Evolutionary conservation across 805 yeast genomes (phyloP).

Genomic region (Grigorovia jiainica): DNA sequence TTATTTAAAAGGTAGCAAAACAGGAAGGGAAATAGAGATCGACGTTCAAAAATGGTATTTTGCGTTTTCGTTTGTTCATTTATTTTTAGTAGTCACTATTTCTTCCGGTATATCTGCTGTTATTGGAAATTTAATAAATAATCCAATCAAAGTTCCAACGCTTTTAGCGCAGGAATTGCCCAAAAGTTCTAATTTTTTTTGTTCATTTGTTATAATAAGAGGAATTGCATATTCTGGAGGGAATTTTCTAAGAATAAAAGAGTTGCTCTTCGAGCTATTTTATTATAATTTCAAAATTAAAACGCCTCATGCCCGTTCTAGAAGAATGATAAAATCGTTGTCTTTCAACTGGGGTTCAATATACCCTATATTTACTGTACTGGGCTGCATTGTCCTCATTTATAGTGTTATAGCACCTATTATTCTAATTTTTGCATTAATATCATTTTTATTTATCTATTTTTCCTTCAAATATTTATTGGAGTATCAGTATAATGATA

Average conservation of each 20-base stretch:
- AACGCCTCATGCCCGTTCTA: constrained; percentile 54
- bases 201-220: constrained; percentile 63
- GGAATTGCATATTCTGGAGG: constrained; percentile 72
- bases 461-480: constrained; percentile 64
- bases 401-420: constrained; percentile 75
- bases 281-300: constrained; percentile 32
- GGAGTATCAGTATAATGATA: constrained; percentile 44
- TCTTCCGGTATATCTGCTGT: constrained; percentile 69
- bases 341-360: constrained; percentile 66
- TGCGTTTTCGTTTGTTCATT: constrained; percentile 68
- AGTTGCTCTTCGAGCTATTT: constrained; percentile 34
- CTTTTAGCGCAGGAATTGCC: constrained; percentile 73
- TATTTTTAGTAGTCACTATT: constrained; percentile 74
- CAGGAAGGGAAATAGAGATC: constrained; percentile 55
- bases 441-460: constrained; percentile 48
- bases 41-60: constrained; percentile 73
- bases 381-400: constrained; percentile 69
- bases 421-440: constrained; percentile 49
- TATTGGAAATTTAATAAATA: constrained; percentile 49
- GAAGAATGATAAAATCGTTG: constrained; percentile 36
- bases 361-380: constrained; percentile 67
- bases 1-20: constrained; percentile 45
- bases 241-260: constrained; percentile 51
- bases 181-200: constrained; percentile 77
- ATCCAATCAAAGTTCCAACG: constrained; percentile 64